These are phyloP conservation scores for Aspergillus sp. DNA, from an alignment of 2,329 filamentous ascomycete species.

Conservation along the genomic window DNA sequence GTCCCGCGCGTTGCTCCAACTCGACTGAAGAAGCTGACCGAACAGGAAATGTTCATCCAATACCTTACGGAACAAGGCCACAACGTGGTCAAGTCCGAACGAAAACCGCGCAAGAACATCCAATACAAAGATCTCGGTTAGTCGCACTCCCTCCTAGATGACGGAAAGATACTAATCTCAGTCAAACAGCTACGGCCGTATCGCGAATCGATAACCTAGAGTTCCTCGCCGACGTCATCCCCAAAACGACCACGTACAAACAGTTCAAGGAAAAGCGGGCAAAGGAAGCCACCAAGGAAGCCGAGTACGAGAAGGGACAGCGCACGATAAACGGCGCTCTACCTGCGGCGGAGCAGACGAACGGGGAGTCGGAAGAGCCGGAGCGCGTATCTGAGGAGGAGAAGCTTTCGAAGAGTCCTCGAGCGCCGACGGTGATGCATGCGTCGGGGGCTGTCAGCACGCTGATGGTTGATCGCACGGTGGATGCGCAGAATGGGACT, in stretches of 20 bases:
- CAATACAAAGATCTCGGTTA: slow-evolving; percentile 92
- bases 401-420: slow-evolving; percentile 27
- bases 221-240: slow-evolving; percentile 88
- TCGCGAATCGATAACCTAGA: slow-evolving; percentile 89
- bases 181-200: slow-evolving; percentile 70
- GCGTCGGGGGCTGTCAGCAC: slow-evolving; percentile 48
- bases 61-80: slow-evolving; percentile 82
- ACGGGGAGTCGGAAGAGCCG: slow-evolving; percentile 23
- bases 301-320: slow-evolving; percentile 39
- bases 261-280: slow-evolving; percentile 67
- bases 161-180: slow-evolving; percentile 7
- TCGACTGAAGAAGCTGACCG: neutral
- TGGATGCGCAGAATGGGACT: slow-evolving; percentile 41
- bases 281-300: slow-evolving; percentile 33
- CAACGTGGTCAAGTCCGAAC: slow-evolving; percentile 84
- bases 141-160: slow-evolving; percentile 19
- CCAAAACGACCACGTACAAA: slow-evolving; percentile 78
- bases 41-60: slow-evolving; percentile 89
- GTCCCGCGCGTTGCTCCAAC: slow-evolving; percentile 22
- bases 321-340: slow-evolving; percentile 35
- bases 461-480: slow-evolving; percentile 55
- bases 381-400: slow-evolving; percentile 16
- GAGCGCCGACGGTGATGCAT: slow-evolving; percentile 34
- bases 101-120: slow-evolving; percentile 88
- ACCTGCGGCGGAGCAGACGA: slow-evolving; percentile 18